phyloP scores from a whole-genome alignment of 768 basidiomycete genomes.

The Serendipita sp. region DNA sequence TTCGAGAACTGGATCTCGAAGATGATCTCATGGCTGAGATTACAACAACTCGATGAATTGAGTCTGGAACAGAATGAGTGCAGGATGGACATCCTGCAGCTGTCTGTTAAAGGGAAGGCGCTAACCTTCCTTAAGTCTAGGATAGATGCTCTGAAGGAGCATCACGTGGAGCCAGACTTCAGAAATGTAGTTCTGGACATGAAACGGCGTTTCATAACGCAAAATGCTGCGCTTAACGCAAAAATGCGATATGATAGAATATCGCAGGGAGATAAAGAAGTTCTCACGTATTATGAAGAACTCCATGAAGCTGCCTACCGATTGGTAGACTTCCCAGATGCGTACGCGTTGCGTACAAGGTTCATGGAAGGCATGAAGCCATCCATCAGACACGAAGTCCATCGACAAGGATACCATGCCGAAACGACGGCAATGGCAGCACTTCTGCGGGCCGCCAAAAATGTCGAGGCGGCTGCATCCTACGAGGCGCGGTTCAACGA shows the following conservation, averaged over 20 bases:
- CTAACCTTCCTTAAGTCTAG: not conserved
- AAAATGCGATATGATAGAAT: not conserved
- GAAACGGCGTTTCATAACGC: not conserved
- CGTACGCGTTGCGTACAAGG: not conserved
- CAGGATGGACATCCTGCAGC: not conserved
- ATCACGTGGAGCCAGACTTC: not conserved
- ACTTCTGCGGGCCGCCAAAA: not conserved
- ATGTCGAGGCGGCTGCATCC: not conserved
- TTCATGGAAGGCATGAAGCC: not conserved
- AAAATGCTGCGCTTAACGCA: not conserved
- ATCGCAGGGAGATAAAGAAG: not conserved
- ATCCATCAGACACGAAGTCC: not conserved
- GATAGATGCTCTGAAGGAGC: not conserved
- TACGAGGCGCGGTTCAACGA: not conserved
- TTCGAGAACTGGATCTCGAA: not conserved
- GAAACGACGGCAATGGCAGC: not conserved
- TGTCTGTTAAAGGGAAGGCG: not conserved
- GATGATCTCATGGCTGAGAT: not conserved
- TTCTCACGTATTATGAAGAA: not conserved
- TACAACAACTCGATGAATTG: not conserved
- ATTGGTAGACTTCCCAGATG: not conserved
- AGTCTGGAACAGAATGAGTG: not conserved
- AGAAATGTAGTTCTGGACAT: not conserved
- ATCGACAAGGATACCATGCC: not conserved
- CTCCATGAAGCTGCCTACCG: not conserved